Percentiles rank a stretch among this genome's conserved stretches.
phyloP scores from a whole-genome alignment of 2,329 filamentous ascomycete species.

The Alternaria infectoria region DNA sequence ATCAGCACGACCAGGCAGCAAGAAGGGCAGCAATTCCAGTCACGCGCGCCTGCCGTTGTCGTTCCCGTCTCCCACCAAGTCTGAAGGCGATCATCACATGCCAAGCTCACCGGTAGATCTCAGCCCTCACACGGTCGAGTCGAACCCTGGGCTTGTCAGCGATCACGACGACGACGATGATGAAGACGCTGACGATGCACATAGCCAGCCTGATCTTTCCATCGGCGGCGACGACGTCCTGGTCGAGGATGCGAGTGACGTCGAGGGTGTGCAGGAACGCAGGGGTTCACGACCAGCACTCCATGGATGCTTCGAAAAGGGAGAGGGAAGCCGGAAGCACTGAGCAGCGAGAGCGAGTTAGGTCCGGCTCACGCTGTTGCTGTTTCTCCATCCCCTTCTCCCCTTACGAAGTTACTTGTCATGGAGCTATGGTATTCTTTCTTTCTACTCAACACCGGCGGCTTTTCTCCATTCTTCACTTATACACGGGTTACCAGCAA shows the following conservation, averaged over 20 bases:
- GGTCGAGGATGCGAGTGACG: conserved; percentile 49
- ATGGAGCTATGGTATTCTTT: conserved; percentile 23
- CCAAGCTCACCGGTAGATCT: conserved; percentile 49
- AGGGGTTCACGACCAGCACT: conserved; percentile 40
- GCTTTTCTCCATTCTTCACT: conserved; percentile 5
- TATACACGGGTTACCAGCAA: conserved; percentile 33
- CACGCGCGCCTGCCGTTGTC: conserved; percentile 41
- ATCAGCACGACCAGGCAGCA: conserved; percentile 40
- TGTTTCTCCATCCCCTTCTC: conserved; percentile 15
- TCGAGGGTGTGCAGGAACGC: conserved; percentile 45
- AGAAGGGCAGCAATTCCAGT: conserved; percentile 36
- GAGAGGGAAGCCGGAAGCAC: conserved; percentile 45
- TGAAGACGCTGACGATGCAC: conserved; percentile 48
- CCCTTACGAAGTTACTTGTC: conserved; percentile 20
- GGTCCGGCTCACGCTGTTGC: conserved; percentile 28
- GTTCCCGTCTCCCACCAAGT: conserved; percentile 36
- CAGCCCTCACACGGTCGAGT: conserved; percentile 56
- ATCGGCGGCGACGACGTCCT: conserved; percentile 47
- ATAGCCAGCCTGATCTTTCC: conserved; percentile 44
- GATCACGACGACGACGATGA: conserved; percentile 59
- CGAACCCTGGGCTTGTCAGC: conserved; percentile 57
- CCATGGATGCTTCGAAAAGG: conserved; percentile 43
- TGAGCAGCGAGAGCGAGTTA: conserved; percentile 35
- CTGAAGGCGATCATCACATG: conserved; percentile 35
- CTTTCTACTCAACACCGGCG: not conserved